Conservation (phyloP, 2,329 filamentous ascomycete species). For the Lachnellula arida region DNA sequence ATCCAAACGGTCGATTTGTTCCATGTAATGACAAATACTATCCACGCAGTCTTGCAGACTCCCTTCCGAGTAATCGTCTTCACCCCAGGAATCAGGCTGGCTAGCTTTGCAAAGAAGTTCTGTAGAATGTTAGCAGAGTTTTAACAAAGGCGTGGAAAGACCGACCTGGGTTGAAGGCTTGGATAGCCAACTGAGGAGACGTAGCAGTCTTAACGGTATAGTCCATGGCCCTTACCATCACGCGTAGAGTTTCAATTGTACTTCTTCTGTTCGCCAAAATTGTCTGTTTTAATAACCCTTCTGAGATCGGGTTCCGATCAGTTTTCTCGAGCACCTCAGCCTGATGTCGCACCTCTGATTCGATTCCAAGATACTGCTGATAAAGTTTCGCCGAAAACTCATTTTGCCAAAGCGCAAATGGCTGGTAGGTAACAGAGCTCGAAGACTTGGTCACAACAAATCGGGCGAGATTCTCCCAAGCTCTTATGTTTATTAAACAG, state of each 20-base stretch:
- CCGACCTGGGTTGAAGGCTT: constrained; percentile 23
- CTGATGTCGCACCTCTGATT: constrained; percentile 22
- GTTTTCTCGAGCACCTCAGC: constrained; percentile 10
- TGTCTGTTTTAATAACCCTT: constrained; percentile 10
- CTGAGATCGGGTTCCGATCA: constrained; percentile 9
- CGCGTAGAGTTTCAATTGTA: constrained; percentile 17
- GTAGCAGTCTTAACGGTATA: constrained; percentile 13
- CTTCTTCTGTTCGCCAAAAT: constrained; percentile 18
- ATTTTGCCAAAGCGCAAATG: constrained; percentile 53
- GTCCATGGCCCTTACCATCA: constrained; percentile 14
- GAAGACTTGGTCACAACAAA: constrained; percentile 49
- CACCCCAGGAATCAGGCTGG: constrained; percentile 1
- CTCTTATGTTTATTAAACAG: constrained; percentile 57
- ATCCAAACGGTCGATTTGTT: constrained; percentile 16
- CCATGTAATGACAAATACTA: constrained; percentile 13
- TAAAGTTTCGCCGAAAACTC: constrained; percentile 53
- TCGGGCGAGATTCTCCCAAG: constrained; percentile 58
- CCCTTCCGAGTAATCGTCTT: neutral
- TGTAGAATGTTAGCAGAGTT: constrained; percentile 1
- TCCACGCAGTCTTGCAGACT: constrained; percentile 3
- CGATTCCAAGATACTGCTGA: constrained; percentile 45
- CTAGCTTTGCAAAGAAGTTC: constrained; percentile 6
- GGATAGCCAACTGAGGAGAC: constrained; percentile 15
- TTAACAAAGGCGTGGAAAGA: neutral
- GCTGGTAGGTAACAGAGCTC: constrained; percentile 39